Percentiles rank a stretch among this genome's conserved stretches.
Conservation (phyloP, 1,284 basidiomycete genomes). For the Coniferiporia sulphurascens region DNA sequence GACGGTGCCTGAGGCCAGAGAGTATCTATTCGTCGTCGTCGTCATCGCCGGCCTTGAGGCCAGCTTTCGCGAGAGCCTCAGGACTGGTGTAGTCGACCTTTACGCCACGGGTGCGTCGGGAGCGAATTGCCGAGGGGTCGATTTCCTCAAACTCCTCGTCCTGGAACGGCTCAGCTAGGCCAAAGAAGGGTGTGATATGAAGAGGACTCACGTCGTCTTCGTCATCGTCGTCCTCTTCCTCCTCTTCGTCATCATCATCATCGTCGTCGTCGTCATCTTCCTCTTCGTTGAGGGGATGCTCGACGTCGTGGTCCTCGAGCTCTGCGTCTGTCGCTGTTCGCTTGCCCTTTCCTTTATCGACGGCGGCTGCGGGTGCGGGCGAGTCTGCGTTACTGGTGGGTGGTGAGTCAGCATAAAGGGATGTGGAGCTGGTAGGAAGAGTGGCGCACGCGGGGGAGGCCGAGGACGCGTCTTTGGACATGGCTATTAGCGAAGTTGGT, state of each 20-base stretch:
- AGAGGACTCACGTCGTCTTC: constrained; percentile 5
- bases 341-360: constrained; percentile 19
- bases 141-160: constrained; percentile 18
- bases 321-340: constrained; percentile 16
- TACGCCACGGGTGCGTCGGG: constrained; percentile 14
- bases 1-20: no score
- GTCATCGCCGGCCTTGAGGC: constrained; percentile 11
- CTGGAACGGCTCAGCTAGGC: neutral
- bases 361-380: neutral
- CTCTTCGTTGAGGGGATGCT: constrained; percentile 2
- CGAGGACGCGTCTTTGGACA: constrained; percentile 1
- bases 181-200: neutral
- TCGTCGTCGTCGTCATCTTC: constrained; percentile 17
- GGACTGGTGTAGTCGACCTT: constrained; percentile 19
- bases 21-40: constrained; percentile 14
- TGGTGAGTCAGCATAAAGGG: neutral
- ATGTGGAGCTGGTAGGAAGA: neutral
- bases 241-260: constrained; percentile 13
- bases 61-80: constrained; percentile 17
- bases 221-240: constrained; percentile 14
- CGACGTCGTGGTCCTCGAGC: constrained; percentile 11
- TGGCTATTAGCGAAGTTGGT: neutral
- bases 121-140: constrained; percentile 14
- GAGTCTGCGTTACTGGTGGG: neutral
- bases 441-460: neutral